These are phyloP conservation scores for Gastrodia elata DNA, from an alignment of 106 monocot genomes.

Conservation along the genomic window DNA sequence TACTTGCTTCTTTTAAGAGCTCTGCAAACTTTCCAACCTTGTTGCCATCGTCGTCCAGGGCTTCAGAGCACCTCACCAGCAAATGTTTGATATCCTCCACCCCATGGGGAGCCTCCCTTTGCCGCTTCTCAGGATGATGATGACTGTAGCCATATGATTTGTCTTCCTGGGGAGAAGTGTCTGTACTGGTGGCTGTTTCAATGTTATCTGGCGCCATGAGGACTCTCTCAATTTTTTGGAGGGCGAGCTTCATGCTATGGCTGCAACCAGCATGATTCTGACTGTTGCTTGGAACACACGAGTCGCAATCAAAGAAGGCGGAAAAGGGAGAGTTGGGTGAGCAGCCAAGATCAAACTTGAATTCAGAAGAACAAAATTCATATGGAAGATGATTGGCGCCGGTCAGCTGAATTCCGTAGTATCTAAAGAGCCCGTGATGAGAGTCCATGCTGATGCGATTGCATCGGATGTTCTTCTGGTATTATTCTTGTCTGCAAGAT, in stretches of 20 bases:
- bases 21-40: slow-evolving; percentile 32
- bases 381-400: not conserved
- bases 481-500: not conserved
- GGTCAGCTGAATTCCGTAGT: not conserved
- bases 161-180: slow-evolving; percentile 7
- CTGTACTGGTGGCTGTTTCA: slow-evolving; percentile 24
- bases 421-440: not conserved
- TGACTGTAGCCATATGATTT: slow-evolving; percentile 2
- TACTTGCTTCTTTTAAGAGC: slow-evolving; percentile 24
- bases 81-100: slow-evolving; percentile 30
- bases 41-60: slow-evolving; percentile 44
- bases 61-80: slow-evolving; percentile 56
- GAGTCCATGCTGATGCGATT: not conserved
- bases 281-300: slow-evolving; percentile 24
- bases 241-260: slow-evolving; percentile 36
- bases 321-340: slow-evolving; percentile 63
- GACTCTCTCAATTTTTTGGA: slow-evolving; percentile 65
- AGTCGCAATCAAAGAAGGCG: slow-evolving; percentile 25
- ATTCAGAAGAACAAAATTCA: not conserved
- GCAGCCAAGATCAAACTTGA: slow-evolving; percentile 30
- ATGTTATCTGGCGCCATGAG: slow-evolving; percentile 64
- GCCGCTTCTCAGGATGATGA: slow-evolving; percentile 43
- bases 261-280: slow-evolving; percentile 15
- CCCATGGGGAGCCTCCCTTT: slow-evolving; percentile 6
- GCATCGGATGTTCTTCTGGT: not conserved